Percentiles rank a stretch among this genome's conserved stretches.
phyloP scores from a whole-genome alignment of 139 green algal species.

The Tetradesmus lagerheimii region DNA sequence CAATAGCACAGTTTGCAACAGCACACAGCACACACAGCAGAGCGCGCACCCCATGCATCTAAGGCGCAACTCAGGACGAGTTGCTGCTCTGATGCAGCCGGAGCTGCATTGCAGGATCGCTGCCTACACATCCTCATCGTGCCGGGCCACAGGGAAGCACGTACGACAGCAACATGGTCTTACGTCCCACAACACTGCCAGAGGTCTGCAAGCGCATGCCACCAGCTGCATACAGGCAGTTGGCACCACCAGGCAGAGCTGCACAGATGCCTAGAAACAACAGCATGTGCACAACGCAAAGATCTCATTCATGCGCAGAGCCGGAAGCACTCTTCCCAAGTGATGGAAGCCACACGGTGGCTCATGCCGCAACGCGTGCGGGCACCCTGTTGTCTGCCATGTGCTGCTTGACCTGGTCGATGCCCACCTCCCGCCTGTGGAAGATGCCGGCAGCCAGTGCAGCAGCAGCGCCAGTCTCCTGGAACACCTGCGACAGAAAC shows the following conservation, averaged over 20 bases:
- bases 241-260: background rate
- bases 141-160: no score
- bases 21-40: no score
- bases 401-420: constrained; percentile 93
- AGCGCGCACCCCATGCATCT: background rate
- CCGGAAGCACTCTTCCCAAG: no score
- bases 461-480: constrained; percentile 82
- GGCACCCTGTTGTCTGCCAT: constrained; percentile 84
- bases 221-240: background rate
- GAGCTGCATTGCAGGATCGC: no score
- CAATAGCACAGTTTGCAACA: background rate
- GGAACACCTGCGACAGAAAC: constrained; percentile 74
- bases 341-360: background rate
- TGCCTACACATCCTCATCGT: no score
- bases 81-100: background rate
- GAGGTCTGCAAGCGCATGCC: no score
- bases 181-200: no score
- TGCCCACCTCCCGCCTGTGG: constrained; percentile 95
- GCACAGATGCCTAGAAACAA: background rate
- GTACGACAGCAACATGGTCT: no score
- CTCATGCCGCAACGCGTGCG: constrained; percentile 69
- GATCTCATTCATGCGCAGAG: no score
- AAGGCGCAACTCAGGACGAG: background rate
- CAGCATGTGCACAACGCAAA: background rate
- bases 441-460: constrained; percentile 99